Percentiles rank a stretch among this genome's conserved stretches.
Evolutionary conservation across 2,329 filamentous ascomycete species (phyloP).

Genomic region (Aspergillus sp.): DNA sequence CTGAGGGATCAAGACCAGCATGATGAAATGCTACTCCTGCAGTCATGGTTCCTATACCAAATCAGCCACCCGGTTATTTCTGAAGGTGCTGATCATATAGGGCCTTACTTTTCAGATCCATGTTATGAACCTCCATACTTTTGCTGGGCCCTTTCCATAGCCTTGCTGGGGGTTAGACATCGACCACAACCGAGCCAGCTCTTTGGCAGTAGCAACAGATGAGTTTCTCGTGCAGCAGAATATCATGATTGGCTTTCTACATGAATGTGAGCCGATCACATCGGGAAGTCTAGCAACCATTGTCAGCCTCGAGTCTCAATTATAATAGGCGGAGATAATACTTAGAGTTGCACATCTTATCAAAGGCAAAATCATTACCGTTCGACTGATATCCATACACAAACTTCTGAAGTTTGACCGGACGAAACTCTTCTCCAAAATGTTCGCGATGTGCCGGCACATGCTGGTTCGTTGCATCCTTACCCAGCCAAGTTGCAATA

Average conservation of each 20-base stretch:
- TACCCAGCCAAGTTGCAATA: constrained; percentile 75
- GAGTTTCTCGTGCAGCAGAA: constrained; percentile 77
- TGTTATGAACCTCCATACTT: constrained; percentile 50
- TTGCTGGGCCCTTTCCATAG: constrained; percentile 60
- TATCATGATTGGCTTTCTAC: constrained; percentile 72
- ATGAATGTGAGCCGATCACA: constrained; percentile 62
- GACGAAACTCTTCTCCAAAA: constrained; percentile 76
- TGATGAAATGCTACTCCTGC: constrained; percentile 78
- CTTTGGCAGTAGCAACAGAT: constrained; percentile 61
- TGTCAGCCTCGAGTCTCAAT: neutral
- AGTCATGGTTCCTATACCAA: constrained; percentile 35
- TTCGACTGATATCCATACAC: constrained; percentile 66
- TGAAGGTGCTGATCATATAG: neutral
- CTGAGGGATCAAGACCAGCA: constrained; percentile 63
- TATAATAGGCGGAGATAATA: constrained; percentile 17
- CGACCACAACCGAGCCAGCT: constrained; percentile 63
- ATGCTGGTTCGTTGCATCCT: constrained; percentile 53
- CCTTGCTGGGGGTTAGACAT: constrained; percentile 47
- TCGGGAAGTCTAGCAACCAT: constrained; percentile 52
- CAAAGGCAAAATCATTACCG: constrained; percentile 72
- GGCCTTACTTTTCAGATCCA: constrained; percentile 54
- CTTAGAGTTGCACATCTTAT: constrained; percentile 62
- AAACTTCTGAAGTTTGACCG: constrained; percentile 70
- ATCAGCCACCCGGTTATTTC: neutral
- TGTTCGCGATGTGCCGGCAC: constrained; percentile 62